Base-by-base conservation (phyloP, 1,284 basidiomycete species). In the Volvariella surrecta region DNA sequence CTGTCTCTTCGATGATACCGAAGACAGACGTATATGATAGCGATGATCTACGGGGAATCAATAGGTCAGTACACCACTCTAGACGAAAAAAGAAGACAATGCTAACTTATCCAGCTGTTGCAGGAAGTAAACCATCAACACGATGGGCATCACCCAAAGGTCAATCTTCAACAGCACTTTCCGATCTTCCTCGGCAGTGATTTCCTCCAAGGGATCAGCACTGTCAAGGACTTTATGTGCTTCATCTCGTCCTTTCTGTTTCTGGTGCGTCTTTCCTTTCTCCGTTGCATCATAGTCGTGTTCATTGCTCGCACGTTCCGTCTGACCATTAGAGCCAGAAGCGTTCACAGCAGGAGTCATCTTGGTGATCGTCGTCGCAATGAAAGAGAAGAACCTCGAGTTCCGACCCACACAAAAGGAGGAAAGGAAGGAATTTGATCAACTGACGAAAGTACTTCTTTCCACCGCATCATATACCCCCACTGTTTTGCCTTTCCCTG, bases 21-120 rank as follows among this genome's bases (percentile, higher is more conserved):
- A 69, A 70, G 4, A 67, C 65, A 4, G 67, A 68, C 1, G 67
- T 61, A 47, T 70, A 70, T 16, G 66, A 67, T 11, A 70, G 50
- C 4, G 66, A 67, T 1, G 67, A 69, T 47, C 64, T 68, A 32
- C 19, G 16, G 6, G 18, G 18, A 7, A 15, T 24, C 10, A 10
- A 40, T 40, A 10, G 30, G 30, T 40, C 10, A 6, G 24, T 40
- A 17, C 13, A 17, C 24, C 16, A 22, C 10, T 20, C 13, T 32
- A 7, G n/a, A n/a, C n/a, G n/a, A n/a, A n/a, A n/a, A n/a, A n/a
- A n/a, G 19, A 17, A 31, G 30, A 31, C 9, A 15, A 9, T 2
- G 54, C 58, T 16, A 48, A 64, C 63, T 68, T 67, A 54, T 67
- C 67, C 37, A 67, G 52, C 50, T 68, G 67, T 50, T 69, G 67